Base-by-base conservation (phyloP, 2,329 filamentous ascomycete genomes). In the Didymella segeticola region DNA sequence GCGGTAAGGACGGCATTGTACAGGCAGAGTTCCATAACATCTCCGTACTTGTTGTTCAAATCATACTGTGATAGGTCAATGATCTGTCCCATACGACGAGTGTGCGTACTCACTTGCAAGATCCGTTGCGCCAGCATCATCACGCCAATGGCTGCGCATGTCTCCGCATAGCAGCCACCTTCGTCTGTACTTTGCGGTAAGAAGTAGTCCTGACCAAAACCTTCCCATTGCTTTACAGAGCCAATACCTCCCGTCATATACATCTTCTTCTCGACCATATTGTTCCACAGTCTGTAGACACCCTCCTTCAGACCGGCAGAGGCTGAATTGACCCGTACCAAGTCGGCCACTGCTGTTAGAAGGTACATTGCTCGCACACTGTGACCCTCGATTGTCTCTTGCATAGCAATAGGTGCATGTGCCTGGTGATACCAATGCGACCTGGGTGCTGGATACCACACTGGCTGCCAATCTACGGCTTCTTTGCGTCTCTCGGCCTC, bases 181-280 rank as follows among this genome's bases (percentile, higher is more conserved):
- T 86, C 84, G 52, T 86, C 84, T 0, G 81, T 82, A 3, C 80
- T 76, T 30, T 85, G 82, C 1, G 83, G 83, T 4, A 87, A 72
- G 65, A 84, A 42, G 4, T 85, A 84, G 55, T 84, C 79, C 30
- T 79, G 75, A 0, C 83, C 83, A 62, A 87, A 86, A 3, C 85
- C 83, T 67, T 86, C 80, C 81, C 81, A 84, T 64, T 86, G 81
- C 59, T 80, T 77, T 33, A 83, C 77, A 1, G 75, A 79, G 1
- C 85, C 85, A 46, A 87, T 82, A 1, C 83, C 84, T 1, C 84
- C 85, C 0, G 85, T 87, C 10, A 85, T 63, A 53, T 86, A 88
- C 80, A 86, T 84, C 64, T 86, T 87, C 50, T 82, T 37, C 10
- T 38, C 74, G 0, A 84, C 78, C 82, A 86, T 86, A 57, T 86